Evolutionary conservation across 768 basidiomycete genomes (phyloP), one percentile per base, ranked within the genome.

Genomic region (Mycena capillaripes): DNA sequence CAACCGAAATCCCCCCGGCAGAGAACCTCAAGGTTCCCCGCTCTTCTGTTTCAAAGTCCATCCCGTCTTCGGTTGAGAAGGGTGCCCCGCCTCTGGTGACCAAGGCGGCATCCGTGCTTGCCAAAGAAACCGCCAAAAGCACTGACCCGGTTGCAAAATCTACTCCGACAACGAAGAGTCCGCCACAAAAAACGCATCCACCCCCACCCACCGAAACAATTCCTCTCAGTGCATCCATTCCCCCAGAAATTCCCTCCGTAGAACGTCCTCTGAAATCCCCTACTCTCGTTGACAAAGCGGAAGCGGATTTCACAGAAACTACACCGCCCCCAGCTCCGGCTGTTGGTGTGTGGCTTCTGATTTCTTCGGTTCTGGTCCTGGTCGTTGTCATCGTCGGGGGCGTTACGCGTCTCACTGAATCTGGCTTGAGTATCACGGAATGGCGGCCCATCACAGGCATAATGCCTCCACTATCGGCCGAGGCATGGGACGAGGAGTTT

Each of bases 361-460:
- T 89, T 60, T 97, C 96, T 19, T 94, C 96, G 0, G 90, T 89
- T 6, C 85, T 99, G 36, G 96, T 97, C 27, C 93, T 99, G 75
- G 92, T 91, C 23, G 95, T 99, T 79, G 92, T 99, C 76, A 93
- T 99, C 63, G 95, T 99, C 6, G 98, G 98, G 32, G 98, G 97
- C 11, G 89, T 99, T 70, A 99, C 98, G 3, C 93, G 98, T 50
- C 89, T 99, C 70, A 99, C 98, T 2, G 98, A 99, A 82, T 97
- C 96, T 19, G 98, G 98, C 17, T 85, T 99, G 70, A 97, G 96
- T 80, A 99, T 99, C 81, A 98, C 97, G 27, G 98, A 99, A 87
- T 99, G 98, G 98, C 88, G 89, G 61, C 97, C 97, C 16, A 91
- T 99, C 64, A 93, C 95, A 29, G 98, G 98, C 19, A 85, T 95